Conservation (phyloP, 2,329 filamentous ascomycete genomes). For the Chaetomiaceae sp. region DNA sequence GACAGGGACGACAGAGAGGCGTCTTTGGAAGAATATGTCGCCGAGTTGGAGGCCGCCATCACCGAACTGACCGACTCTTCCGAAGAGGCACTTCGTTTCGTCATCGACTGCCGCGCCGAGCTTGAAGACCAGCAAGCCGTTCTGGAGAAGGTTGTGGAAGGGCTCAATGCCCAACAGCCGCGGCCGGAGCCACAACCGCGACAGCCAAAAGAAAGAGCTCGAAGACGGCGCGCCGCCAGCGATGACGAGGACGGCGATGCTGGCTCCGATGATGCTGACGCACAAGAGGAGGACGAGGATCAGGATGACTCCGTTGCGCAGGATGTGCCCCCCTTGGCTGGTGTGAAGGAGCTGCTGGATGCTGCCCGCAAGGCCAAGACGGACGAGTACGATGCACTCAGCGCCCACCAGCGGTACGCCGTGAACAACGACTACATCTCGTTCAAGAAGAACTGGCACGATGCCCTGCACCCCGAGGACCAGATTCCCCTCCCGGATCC, state of each 20-base stretch:
- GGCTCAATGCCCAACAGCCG: slow-evolving; percentile 25
- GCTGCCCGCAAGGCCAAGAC: slow-evolving; percentile 36
- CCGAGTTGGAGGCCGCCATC: slow-evolving; percentile 37
- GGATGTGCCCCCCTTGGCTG: slow-evolving; percentile 26
- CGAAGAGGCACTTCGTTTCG: slow-evolving; percentile 44
- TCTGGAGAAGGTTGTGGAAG: slow-evolving; percentile 34
- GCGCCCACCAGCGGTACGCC: slow-evolving; percentile 46
- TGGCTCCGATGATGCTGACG: slow-evolving; percentile 19
- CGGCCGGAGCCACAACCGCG: slow-evolving; percentile 19
- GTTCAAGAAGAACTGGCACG: slow-evolving; percentile 58
- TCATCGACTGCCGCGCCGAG: slow-evolving; percentile 47
- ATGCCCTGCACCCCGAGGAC: slow-evolving; percentile 45
- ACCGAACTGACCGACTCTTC: slow-evolving; percentile 40
- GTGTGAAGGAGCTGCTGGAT: slow-evolving; percentile 35
- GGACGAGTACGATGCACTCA: slow-evolving; percentile 40
- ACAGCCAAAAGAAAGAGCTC: slow-evolving; percentile 16
- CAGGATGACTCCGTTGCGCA: slow-evolving; percentile 28
- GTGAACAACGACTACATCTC: slow-evolving; percentile 54
- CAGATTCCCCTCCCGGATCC: slow-evolving; percentile 50
- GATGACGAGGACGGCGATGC: slow-evolving; percentile 21
- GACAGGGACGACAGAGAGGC: slow-evolving; percentile 22
- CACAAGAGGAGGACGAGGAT: slow-evolving; percentile 24
- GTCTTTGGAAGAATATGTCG: slow-evolving; percentile 37
- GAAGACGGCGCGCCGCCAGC: slow-evolving; percentile 8
- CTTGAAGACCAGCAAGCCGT: slow-evolving; percentile 46